Conservation (phyloP, 1,284 basidiomycete species). For the Coniophora puteana region DNA sequence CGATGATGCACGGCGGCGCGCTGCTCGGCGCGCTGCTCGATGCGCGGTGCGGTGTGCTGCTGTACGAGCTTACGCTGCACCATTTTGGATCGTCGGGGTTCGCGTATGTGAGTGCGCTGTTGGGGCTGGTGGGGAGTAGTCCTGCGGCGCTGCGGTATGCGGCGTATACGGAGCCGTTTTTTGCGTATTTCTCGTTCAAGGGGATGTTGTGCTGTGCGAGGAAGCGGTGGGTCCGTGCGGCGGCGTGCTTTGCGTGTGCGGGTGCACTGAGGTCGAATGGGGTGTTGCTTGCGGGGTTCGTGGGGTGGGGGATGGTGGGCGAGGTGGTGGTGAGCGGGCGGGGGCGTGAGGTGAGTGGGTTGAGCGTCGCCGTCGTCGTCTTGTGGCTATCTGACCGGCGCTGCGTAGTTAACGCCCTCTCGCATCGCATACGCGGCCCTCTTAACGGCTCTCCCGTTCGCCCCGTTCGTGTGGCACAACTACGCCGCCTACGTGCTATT, state of each 20-base stretch:
- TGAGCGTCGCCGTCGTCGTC: neutral
- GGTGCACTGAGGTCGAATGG: conserved; percentile 81
- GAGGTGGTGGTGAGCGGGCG: conserved; percentile 40
- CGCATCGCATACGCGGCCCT: conserved; percentile 33
- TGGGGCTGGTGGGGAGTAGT: conserved; percentile 81
- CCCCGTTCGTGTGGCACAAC: conserved; percentile 76
- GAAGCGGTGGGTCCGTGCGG: conserved; percentile 47
- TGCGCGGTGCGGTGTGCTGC: conserved; percentile 41
- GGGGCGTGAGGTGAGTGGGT: conserved; percentile 18
- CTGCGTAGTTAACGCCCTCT: conserved; percentile 29
- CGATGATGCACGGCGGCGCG: conserved; percentile 32
- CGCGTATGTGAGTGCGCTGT: conserved; percentile 56
- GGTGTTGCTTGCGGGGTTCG: conserved; percentile 68
- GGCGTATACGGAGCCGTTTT: conserved; percentile 84
- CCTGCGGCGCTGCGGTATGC: conserved; percentile 71
- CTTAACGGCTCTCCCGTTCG: conserved; percentile 42
- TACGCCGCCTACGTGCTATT: conserved; percentile 60
- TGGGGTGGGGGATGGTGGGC: conserved; percentile 66
- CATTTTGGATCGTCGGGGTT: conserved; percentile 50
- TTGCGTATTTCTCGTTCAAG: conserved; percentile 73
- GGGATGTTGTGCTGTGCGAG: conserved; percentile 66
- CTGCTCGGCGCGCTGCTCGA: conserved; percentile 42
- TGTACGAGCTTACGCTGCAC: conserved; percentile 63
- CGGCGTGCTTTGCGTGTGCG: conserved; percentile 64
- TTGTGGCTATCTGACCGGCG: neutral